phyloP scores from a whole-genome alignment of 441 rosid genomes.

The Gossypium aridum region DNA sequence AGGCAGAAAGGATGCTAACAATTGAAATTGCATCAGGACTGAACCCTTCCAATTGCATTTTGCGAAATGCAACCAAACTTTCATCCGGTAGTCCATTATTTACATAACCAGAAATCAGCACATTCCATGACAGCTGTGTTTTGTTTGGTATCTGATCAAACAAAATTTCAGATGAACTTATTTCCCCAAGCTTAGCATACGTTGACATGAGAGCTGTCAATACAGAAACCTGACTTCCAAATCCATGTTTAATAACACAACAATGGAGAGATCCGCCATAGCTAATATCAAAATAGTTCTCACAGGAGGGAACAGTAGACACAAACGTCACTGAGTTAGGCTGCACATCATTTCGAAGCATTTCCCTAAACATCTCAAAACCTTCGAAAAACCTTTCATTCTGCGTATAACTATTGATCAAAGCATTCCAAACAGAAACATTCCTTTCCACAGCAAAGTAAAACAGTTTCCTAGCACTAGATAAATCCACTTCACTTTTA shows the following conservation, averaged over 20 bases:
- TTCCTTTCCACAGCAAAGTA: constrained; percentile 23
- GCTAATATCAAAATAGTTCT: constrained; percentile 10
- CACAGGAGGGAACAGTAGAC: constrained; percentile 36
- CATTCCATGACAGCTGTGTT: constrained; percentile 29
- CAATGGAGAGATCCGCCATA: constrained; percentile 38
- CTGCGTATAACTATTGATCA: constrained; percentile 32
- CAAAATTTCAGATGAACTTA: constrained; percentile 17
- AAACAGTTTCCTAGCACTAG: constrained; percentile 30
- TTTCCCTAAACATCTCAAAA: constrained; percentile 26
- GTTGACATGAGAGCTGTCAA: constrained; percentile 25
- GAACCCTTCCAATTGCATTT: constrained; percentile 34
- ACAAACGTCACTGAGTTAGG: constrained; percentile 41
- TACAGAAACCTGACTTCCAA: constrained; percentile 30
- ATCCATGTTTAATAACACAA: constrained; percentile 32
- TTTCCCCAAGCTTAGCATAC: constrained; percentile 22
- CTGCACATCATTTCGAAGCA: constrained; percentile 20
- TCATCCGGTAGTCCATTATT: constrained; percentile 21
- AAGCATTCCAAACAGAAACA: constrained; percentile 39
- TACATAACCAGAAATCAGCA: constrained; percentile 27
- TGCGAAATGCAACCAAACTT: constrained; percentile 28
- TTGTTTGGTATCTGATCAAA: constrained; percentile 30
- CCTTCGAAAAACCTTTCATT: constrained; percentile 32
- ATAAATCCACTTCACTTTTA: constrained; percentile 25
- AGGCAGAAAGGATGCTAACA: constrained; percentile 34
- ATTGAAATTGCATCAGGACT: constrained; percentile 33